Conservation (phyloP, 805 yeast species). For the Yamadazyma endophytica region DNA sequence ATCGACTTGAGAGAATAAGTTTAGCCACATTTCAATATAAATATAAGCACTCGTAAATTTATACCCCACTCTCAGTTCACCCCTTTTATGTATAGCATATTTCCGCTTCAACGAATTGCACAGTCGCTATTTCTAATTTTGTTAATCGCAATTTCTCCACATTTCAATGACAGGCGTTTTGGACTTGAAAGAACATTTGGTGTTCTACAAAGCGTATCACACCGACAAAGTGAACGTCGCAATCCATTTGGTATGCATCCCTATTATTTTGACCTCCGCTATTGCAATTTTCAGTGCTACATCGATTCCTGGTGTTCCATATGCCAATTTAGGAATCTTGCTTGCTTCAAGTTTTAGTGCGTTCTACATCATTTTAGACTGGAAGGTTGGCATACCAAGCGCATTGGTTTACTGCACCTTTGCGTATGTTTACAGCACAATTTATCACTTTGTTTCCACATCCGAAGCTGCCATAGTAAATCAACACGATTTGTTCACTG, state of each 20-base stretch:
- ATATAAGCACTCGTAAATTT: slow-evolving; percentile 1
- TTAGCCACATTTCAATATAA: not conserved
- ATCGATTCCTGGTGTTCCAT: not conserved
- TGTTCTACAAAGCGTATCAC: slow-evolving; percentile 48
- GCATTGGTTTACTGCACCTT: slow-evolving; percentile 18
- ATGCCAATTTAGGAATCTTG: slow-evolving; percentile 43
- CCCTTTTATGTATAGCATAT: no score
- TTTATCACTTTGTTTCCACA: slow-evolving; percentile 14
- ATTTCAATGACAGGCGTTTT: slow-evolving; percentile 30
- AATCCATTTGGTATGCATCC: slow-evolving; percentile 79
- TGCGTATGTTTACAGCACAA: slow-evolving; percentile 18
- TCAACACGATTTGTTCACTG: slow-evolving; percentile 18
- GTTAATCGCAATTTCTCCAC: no score
- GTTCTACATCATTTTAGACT: slow-evolving; percentile 60
- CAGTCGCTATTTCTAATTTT: no score
- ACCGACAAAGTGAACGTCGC: slow-evolving; percentile 57
- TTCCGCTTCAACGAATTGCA: no score
- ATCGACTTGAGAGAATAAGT: slow-evolving; percentile 46
- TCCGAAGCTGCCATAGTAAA: slow-evolving; percentile 2
- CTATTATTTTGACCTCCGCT: slow-evolving; percentile 61
- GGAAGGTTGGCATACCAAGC: slow-evolving; percentile 32
- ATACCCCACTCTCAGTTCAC: no score
- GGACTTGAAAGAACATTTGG: slow-evolving; percentile 35
- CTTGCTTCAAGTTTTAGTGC: slow-evolving; percentile 45
- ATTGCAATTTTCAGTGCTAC: slow-evolving; percentile 34